Evolutionary conservation across 306 rosid genomes (phyloP).

Genomic region (Chamaecrista fasciculata): DNA sequence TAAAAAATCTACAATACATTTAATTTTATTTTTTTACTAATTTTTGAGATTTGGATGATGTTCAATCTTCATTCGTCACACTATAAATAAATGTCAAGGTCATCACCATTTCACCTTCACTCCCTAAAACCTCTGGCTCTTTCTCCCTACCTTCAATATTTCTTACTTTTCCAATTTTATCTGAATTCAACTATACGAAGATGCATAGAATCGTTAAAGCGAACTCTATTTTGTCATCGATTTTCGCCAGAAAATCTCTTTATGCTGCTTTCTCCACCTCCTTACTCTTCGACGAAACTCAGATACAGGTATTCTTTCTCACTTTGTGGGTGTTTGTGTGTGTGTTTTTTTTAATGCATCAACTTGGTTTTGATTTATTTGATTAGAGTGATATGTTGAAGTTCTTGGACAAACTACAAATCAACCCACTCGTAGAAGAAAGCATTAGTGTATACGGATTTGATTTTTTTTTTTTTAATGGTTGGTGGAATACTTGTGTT

Average conservation of each 20-base stretch:
- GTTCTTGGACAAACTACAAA: background rate
- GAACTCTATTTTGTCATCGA: conserved; percentile 33
- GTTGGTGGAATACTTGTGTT: background rate
- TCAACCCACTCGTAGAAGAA: background rate
- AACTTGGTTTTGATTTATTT: conserved; percentile 6
- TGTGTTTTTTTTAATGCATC: background rate
- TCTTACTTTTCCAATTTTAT: background rate
- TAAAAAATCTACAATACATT: too few relatives aligned
- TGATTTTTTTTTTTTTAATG: background rate
- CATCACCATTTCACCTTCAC: too few relatives aligned
- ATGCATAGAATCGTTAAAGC: conserved; percentile 64
- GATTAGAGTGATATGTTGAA: background rate
- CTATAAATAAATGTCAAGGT: too few relatives aligned
- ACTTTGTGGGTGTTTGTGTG: background rate
- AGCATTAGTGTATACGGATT: background rate
- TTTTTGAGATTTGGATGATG: too few relatives aligned
- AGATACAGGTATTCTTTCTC: conserved; percentile 63
- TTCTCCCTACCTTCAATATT: background rate
- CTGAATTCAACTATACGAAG: background rate
- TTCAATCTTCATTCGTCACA: too few relatives aligned
- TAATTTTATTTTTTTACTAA: too few relatives aligned
- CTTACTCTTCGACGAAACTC: conserved; percentile 84
- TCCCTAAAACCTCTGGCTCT: too few relatives aligned
- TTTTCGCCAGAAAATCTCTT: conserved; percentile 35
- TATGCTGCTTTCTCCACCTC: conserved; percentile 69